A percentile compares a stretch with the other conserved stretches of the same genome.
Conservation (phyloP, 345 rosid genomes). For the Hibiscus trionum region DNA sequence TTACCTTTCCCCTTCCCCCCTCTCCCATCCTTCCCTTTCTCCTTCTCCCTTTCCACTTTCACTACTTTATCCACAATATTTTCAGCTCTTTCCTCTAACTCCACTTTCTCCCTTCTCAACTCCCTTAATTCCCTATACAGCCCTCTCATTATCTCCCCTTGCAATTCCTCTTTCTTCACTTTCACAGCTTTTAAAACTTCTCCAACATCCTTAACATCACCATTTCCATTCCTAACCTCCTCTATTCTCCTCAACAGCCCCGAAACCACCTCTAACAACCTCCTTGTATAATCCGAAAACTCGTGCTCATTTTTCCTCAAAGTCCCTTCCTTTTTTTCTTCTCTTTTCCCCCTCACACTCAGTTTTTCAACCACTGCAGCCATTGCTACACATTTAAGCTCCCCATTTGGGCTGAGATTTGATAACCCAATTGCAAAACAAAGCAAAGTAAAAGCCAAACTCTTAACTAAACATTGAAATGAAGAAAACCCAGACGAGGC, state of each 20-base stretch:
- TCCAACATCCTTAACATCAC: conserved; percentile 28
- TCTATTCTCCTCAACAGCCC: conserved; percentile 44
- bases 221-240: conserved; percentile 52
- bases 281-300: conserved; percentile 45
- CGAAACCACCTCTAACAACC: conserved; percentile 55
- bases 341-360: conserved; percentile 19
- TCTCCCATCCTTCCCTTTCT: conserved; percentile 11
- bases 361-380: conserved; percentile 38
- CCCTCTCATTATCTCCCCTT: conserved; percentile 54
- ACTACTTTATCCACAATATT: conserved; percentile 36
- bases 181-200: conserved; percentile 48
- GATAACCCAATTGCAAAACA: conserved; percentile 59
- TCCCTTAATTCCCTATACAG: conserved; percentile 37
- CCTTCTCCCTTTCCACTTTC: conserved; percentile 37
- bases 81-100: conserved; percentile 43
- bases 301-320: conserved; percentile 37
- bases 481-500: conserved; percentile 17
- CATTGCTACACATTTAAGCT: conserved; percentile 42
- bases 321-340: conserved; percentile 24
- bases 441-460: conserved; percentile 42
- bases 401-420: conserved; percentile 26
- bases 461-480: conserved; percentile 32
- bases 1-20: background rate
- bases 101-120: conserved; percentile 43
- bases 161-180: conserved; percentile 48